A percentile compares a stretch with the other conserved stretches of the same genome.
These are phyloP conservation scores for Haplosporangium gracile DNA, from an alignment of 192 early-diverging fungal genomes.

Conservation along the genomic window DNA sequence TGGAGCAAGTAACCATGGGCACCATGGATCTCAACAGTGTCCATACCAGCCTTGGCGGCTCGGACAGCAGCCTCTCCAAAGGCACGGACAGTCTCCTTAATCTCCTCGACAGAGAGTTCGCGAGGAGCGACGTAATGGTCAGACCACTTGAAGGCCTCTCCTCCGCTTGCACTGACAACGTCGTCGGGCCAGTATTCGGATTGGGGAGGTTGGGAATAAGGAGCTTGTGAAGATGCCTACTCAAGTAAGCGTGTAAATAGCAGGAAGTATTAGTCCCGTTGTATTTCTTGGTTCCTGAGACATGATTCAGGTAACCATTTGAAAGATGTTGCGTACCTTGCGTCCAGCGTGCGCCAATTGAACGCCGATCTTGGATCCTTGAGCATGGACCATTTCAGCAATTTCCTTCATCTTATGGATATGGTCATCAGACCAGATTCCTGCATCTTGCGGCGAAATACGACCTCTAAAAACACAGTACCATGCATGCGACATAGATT, in stretches of 20 bases:
- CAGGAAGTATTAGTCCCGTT: too few relatives aligned
- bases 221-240: slow-evolving; percentile 17
- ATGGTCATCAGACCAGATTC: slow-evolving; percentile 89
- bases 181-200: slow-evolving; percentile 81
- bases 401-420: slow-evolving; percentile 69
- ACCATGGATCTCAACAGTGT: slow-evolving; percentile 90
- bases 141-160: slow-evolving; percentile 55
- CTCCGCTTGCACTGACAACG: slow-evolving; percentile 73
- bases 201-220: slow-evolving; percentile 16
- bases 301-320: not conserved
- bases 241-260: not conserved
- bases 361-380: slow-evolving; percentile 73
- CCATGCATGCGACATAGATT: not conserved
- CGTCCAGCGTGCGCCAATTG: slow-evolving; percentile 90
- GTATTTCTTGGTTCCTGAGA: too few relatives aligned
- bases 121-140: slow-evolving; percentile 56
- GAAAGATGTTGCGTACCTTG: slow-evolving; percentile 59
- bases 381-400: slow-evolving; percentile 71
- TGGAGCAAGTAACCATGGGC: slow-evolving; percentile 93
- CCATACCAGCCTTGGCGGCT: slow-evolving; percentile 86
- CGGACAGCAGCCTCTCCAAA: slow-evolving; percentile 78
- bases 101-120: slow-evolving; percentile 75
- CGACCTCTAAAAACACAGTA: slow-evolving; percentile 69
- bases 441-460: slow-evolving; percentile 80
- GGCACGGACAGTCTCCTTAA: slow-evolving; percentile 69